Base-by-base conservation (phyloP, 768 basidiomycete species). In the Solioccasus polychromus region DNA sequence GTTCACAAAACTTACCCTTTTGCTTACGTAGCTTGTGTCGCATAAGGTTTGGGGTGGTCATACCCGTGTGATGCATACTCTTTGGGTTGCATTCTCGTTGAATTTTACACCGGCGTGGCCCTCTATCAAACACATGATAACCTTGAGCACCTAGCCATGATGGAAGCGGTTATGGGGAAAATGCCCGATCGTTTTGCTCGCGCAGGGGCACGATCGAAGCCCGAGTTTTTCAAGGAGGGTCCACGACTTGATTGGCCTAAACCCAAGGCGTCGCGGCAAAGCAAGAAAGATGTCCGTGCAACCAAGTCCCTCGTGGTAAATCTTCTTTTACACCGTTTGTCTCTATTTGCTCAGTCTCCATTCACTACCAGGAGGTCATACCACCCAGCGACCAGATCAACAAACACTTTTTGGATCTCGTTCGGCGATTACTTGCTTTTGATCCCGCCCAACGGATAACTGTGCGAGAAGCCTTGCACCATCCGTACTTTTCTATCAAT, bases 61-160 rank as follows among this genome's bases (percentile, higher is more conserved):
- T 98, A 85, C 67, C 93, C 96, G 2, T 98, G 96, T 68, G 96
- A 99, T 69, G 91, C 92, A 25, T 99, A 96, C 70, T 99, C 96
- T 15, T 78, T 99, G 40, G 96, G 96, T 7, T 99, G 96, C 69
- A 99, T 99, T 55, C 80, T 99, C 20, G 94, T 99, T 47, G 96
- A 99, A 66, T 98, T 99, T 66, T 95, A 83, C 71, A 99, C 96
- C 15, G 96, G 96, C 22, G 82, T 92, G 26, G 96, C 96, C 8
- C 78, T 99, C n/a, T 99, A 96, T 71, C 96, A 99, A 68, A 98
- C 96, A 1, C 96, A 98, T 60, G 95, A 98, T 69, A 98, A 99
- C 64, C 79, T 98, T 8, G 96, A 99, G 66, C 96, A 99, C 68
- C 81, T 99, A 12, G 96, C 95, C 31, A 99, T 99, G 96, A 99